Evolutionary conservation across 2,329 filamentous ascomycete genomes (phyloP), one percentile per base, ranked within the genome.

Genomic region (Colletotrichum cuscutae): DNA sequence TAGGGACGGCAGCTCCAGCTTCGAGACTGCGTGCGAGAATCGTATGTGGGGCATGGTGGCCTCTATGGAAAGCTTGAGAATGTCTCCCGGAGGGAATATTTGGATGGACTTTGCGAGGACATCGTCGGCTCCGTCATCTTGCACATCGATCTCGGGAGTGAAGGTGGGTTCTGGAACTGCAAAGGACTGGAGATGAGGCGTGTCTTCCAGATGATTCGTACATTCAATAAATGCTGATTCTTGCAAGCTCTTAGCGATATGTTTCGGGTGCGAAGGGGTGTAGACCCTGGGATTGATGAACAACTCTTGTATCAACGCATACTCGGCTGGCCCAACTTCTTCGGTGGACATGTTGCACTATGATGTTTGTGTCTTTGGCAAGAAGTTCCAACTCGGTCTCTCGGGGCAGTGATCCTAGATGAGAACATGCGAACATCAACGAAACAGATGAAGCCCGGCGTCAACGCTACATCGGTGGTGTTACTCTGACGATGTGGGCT

Each of bases 1-100:
- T 2, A 75, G 59, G 19, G 42, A 13, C 4, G 73, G 73, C 15
- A 74, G 54, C 15, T 75, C 71, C 1, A 73, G n/a, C 22, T 65
- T 65, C 11, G 5, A 24, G 5, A 53, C 58, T 4, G 52, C 46
- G 3, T 58, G 28, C 4, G 28, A 46, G 22, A 65, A 65, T 6
- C 71, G 71, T 15, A 8, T 19, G 3, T 37, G 13, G 13, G 62
- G 26, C 4, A 68, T 28, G 24, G 19, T 68, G 7, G 71, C 57
- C 24, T 72, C 62, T 5, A 73, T 9, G 1, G 71, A 62, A 24
- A 73, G 30, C 24, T 69, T 54, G 15, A 62, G 32, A 0, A 46
- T 11, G 1, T 66, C 58, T 5, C 30, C 26, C 4, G 52, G 4
- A 1, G 24, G 3, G 7, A 49, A 32, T 4, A 62, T 5, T 13